Percentiles rank a stretch among this genome's conserved stretches.
phyloP scores from a whole-genome alignment of 805 yeast genomes.

The Metschnikowia sp. region DNA sequence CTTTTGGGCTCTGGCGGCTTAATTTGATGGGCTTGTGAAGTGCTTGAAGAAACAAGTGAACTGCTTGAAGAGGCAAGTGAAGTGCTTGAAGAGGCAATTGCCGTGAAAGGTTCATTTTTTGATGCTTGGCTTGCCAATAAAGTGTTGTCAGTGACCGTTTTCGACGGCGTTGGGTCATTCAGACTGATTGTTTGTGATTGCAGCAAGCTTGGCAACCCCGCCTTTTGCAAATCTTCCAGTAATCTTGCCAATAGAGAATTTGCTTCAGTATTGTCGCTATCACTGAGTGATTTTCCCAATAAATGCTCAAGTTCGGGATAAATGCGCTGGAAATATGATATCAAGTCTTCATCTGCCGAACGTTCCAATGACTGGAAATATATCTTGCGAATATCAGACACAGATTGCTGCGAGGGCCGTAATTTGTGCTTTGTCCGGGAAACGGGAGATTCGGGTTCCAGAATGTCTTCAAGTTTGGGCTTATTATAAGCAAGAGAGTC shows the following conservation, averaged over 20 bases:
- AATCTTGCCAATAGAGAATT: neutral
- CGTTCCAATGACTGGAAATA: slow-evolving; percentile 6
- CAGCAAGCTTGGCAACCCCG: neutral
- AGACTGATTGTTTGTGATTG: neutral
- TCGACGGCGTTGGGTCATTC: no score
- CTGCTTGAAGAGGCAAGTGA: no score
- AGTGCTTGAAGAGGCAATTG: no score
- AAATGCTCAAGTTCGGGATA: slow-evolving; percentile 9
- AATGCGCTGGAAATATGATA: slow-evolving; percentile 7
- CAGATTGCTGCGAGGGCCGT: neutral
- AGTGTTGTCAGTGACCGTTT: no score
- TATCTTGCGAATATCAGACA: slow-evolving; percentile 2
- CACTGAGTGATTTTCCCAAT: neutral
- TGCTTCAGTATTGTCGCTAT: neutral
- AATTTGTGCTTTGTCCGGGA: neutral
- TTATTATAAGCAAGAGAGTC: neutral
- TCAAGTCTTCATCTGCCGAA: slow-evolving; percentile 4
- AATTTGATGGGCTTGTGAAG: no score
- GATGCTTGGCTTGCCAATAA: no score
- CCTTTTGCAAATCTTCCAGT: neutral
- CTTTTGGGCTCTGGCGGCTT: no score
- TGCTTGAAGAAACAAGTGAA: no score
- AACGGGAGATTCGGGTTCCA: neutral
- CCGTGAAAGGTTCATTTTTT: no score
- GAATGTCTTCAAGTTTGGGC: no score